Conservation (phyloP, 768 basidiomycete species). For the Pulveroboletus ravenelii region DNA sequence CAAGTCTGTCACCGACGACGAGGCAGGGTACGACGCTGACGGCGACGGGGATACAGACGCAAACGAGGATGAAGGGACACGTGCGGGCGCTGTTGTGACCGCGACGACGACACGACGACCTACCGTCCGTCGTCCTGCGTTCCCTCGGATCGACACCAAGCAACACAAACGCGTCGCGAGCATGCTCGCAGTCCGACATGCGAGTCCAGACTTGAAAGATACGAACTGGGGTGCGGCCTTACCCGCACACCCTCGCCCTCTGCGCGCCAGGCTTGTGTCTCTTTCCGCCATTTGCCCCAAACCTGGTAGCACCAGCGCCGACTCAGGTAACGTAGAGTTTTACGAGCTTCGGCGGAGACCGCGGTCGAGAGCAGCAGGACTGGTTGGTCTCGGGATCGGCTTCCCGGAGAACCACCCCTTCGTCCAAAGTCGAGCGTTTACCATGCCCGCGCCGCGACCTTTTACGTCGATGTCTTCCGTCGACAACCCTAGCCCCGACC, state of each 20-base stretch:
- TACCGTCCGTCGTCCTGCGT: slow-evolving; percentile 7
- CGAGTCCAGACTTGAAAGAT: neutral
- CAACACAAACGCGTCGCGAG: slow-evolving; percentile 24
- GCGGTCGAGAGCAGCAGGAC: neutral
- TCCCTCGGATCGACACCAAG: slow-evolving; percentile 24
- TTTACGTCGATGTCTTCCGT: neutral
- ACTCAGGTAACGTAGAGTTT: neutral
- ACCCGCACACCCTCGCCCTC: neutral
- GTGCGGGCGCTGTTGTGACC: neutral
- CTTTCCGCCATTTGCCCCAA: neutral
- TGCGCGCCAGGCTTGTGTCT: neutral
- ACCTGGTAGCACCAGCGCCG: neutral
- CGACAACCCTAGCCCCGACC: neutral
- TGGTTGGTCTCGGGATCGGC: slow-evolving; percentile 24
- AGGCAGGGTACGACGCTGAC: slow-evolving; percentile 26
- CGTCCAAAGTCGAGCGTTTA: slow-evolving; percentile 11
- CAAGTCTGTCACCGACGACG: slow-evolving; percentile 6
- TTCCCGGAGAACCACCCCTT: slow-evolving; percentile 24
- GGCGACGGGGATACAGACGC: neutral
- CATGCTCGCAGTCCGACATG: slow-evolving; percentile 16
- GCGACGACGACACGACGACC: neutral
- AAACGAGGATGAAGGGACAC: neutral
- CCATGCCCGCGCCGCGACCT: slow-evolving; percentile 12
- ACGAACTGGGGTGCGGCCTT: neutral
- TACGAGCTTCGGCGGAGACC: slow-evolving; percentile 15